Conservation (phyloP, 176 grass and related monocot genomes). For the Zoysia pacifica region DNA sequence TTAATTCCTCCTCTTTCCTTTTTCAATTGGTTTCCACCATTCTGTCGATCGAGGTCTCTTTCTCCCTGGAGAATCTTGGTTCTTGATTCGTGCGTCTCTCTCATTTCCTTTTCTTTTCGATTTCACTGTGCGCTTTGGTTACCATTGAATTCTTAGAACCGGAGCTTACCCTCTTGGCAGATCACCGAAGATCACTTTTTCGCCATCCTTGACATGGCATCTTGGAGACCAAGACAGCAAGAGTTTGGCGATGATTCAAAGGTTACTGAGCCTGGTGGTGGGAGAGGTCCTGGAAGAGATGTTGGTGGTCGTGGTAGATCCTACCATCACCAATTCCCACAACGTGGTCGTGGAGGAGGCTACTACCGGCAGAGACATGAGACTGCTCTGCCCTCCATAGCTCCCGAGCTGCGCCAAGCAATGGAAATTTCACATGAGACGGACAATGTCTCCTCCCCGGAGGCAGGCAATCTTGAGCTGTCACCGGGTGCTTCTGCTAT, state of each 20-base stretch:
- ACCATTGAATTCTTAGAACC: conserved; percentile 23
- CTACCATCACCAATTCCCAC: conserved; percentile 35
- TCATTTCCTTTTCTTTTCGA: background rate
- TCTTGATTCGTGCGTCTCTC: background rate
- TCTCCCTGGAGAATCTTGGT: background rate
- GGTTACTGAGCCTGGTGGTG: conserved; percentile 41
- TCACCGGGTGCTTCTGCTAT: conserved; percentile 21
- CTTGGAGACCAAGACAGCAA: conserved; percentile 38
- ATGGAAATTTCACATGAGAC: conserved; percentile 58
- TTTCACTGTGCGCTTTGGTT: background rate
- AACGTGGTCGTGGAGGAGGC: conserved; percentile 33
- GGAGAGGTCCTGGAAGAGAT: conserved; percentile 36
- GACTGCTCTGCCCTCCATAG: conserved; percentile 37
- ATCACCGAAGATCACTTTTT: conserved; percentile 15
- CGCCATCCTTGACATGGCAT: conserved; percentile 49
- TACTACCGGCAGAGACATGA: conserved; percentile 38
- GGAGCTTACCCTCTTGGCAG: conserved; percentile 16
- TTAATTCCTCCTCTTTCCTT: no score
- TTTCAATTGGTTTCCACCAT: background rate
- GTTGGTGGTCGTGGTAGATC: conserved; percentile 18
- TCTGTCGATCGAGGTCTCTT: background rate
- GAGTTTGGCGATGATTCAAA: conserved; percentile 46
- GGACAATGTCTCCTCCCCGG: conserved; percentile 27
- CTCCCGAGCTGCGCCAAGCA: conserved; percentile 99
- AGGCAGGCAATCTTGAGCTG: conserved; percentile 31